Conservation (phyloP, 768 basidiomycete genomes). For the Pholiota conissans region DNA sequence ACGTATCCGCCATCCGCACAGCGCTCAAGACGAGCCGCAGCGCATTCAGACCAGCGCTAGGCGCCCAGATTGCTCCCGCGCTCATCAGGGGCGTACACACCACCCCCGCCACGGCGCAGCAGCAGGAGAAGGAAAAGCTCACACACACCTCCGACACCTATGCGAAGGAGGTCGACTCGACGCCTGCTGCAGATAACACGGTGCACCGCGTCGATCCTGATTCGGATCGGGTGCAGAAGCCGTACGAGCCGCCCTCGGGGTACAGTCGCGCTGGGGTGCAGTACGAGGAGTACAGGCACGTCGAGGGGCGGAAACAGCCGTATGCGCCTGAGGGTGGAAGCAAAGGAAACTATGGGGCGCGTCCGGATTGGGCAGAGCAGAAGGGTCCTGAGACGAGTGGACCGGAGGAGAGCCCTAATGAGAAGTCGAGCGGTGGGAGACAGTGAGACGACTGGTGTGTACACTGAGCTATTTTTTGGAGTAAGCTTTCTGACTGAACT, state of each 20-base stretch:
- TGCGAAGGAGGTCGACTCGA: constrained; percentile 19
- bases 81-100: constrained; percentile 4
- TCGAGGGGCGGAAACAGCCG: constrained; percentile 28
- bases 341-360: constrained; percentile 29
- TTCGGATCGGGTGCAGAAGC: constrained; percentile 25
- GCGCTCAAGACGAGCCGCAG: background rate
- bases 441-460: constrained; percentile 1
- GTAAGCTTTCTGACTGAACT: no score
- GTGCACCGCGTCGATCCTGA: constrained; percentile 21
- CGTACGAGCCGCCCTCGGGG: constrained; percentile 50
- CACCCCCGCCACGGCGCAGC: background rate
- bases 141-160: constrained; percentile 22
- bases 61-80: background rate
- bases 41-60: background rate
- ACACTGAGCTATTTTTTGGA: background rate
- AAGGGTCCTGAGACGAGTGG: constrained; percentile 34
- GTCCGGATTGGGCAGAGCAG: constrained; percentile 26
- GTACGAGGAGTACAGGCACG: constrained; percentile 34
- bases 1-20: background rate
- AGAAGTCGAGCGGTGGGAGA: constrained; percentile 35
- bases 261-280: constrained; percentile 42
- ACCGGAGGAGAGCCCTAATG: constrained; percentile 35
- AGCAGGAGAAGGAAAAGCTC: background rate
- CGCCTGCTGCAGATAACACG: constrained; percentile 15
- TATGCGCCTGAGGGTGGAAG: constrained; percentile 30